These are phyloP conservation scores for Fomitopsis pinicola DNA, from an alignment of 1,284 basidiomycete species.

Conservation along the genomic window DNA sequence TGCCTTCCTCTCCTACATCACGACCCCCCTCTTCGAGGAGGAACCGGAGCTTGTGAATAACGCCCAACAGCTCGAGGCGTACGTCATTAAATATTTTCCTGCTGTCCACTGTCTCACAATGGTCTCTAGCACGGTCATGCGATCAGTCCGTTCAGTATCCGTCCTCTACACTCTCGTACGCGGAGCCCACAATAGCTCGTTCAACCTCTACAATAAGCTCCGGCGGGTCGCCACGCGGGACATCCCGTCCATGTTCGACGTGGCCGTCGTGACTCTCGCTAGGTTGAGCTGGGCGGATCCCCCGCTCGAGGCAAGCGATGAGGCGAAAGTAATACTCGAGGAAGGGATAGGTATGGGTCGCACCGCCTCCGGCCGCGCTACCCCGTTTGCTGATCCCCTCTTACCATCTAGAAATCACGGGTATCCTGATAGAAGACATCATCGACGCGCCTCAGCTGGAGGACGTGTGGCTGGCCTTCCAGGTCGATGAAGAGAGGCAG, in stretches of 20 bases:
- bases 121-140: constrained; percentile 41
- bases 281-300: constrained; percentile 67
- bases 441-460: constrained; percentile 25
- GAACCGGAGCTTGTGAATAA: constrained; percentile 41
- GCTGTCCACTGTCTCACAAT: background rate
- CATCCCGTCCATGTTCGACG: constrained; percentile 61
- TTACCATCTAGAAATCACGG: constrained; percentile 18
- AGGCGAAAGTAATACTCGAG: constrained; percentile 42
- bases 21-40: constrained; percentile 63
- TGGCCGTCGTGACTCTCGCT: constrained; percentile 74
- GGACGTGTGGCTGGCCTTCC: constrained; percentile 18
- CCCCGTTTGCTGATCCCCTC: background rate
- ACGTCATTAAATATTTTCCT: constrained; percentile 10
- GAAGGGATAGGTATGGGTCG: constrained; percentile 44
- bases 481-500: constrained; percentile 11
- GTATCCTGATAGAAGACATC: constrained; percentile 21
- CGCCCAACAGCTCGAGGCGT: constrained; percentile 37
- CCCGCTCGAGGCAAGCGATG: constrained; percentile 53
- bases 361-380: background rate
- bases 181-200: constrained; percentile 32
- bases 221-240: constrained; percentile 37
- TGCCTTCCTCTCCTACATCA: constrained; percentile 46
- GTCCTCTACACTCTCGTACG: constrained; percentile 61
- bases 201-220: constrained; percentile 53
- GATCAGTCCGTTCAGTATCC: constrained; percentile 46